Percentiles rank a stretch among this genome's conserved stretches.
phyloP scores from a whole-genome alignment of 108 stramenopile species.

The Cyclotella baltica region DNA sequence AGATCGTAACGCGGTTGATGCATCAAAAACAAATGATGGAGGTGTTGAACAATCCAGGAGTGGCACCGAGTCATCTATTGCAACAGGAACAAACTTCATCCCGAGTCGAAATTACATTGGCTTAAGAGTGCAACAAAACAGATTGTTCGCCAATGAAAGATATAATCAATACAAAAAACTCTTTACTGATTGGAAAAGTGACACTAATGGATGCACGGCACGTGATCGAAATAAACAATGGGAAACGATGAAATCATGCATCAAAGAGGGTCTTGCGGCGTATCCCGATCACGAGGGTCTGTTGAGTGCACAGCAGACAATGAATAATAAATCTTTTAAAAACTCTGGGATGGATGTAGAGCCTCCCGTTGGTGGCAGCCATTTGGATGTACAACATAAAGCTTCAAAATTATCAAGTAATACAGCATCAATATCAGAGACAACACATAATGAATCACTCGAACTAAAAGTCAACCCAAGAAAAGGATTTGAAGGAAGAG shows the following conservation, averaged over 20 bases:
- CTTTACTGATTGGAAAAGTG: neutral
- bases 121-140: constrained; percentile 45
- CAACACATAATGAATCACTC: neutral
- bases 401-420: neutral
- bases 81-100: constrained; percentile 7
- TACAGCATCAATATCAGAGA: neutral
- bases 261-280: constrained; percentile 42
- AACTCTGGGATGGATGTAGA: constrained; percentile 7
- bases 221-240: neutral
- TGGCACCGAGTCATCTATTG: neutral
- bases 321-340: neutral
- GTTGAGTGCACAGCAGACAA: constrained; percentile 12
- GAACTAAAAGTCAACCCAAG: neutral
- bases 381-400: neutral
- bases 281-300: constrained; percentile 45
- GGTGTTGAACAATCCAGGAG: neutral
- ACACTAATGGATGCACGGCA: neutral
- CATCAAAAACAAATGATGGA: neutral
- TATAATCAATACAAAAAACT: constrained; percentile 13
- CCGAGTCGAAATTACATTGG: constrained; percentile 40
- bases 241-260: constrained; percentile 15
- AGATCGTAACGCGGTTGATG: neutral
- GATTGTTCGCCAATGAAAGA: constrained; percentile 41
- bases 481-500: constrained; percentile 37
- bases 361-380: neutral